phyloP scores from a whole-genome alignment of 306 rosid genomes.

The Vicia faba region DNA sequence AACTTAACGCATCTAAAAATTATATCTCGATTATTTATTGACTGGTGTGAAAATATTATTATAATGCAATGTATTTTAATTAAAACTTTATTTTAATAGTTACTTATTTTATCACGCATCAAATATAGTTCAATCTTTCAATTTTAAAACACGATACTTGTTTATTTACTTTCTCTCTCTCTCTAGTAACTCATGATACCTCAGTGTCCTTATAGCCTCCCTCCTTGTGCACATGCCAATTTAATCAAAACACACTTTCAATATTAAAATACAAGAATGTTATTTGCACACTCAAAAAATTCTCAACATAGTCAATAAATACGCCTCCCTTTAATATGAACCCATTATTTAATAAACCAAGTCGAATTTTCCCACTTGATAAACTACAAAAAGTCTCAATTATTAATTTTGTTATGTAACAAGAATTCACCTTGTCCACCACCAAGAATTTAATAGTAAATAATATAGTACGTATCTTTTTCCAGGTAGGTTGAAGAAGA shows the following conservation, averaged over 20 bases:
- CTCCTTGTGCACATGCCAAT: conserved; percentile 29
- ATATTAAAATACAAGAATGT: conserved; percentile 31
- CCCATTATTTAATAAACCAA: not conserved
- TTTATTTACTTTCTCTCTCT: too few relatives aligned
- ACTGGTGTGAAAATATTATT: too few relatives aligned
- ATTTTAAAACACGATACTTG: too few relatives aligned
- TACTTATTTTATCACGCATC: too few relatives aligned
- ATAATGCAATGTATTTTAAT: too few relatives aligned
- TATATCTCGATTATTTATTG: too few relatives aligned
- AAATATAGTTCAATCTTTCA: too few relatives aligned
- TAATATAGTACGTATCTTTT: conserved; percentile 13
- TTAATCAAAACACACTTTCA: conserved; percentile 8
- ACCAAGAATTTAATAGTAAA: conserved; percentile 25
- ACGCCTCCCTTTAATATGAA: conserved; percentile 5
- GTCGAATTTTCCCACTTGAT: conserved; percentile 2
- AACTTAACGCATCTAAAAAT: too few relatives aligned
- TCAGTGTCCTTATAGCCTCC: not conserved
- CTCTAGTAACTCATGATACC: too few relatives aligned
- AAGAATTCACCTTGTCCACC: conserved; percentile 29
- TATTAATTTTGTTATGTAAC: conserved; percentile 39
- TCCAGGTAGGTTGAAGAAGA: conserved; percentile 33
- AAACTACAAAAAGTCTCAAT: conserved; percentile 31
- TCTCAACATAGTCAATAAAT: conserved; percentile 31
- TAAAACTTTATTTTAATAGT: too few relatives aligned
- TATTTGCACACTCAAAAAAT: conserved; percentile 32